Evolutionary conservation across 1,284 basidiomycete genomes (phyloP).

Genomic region (Trichosporon sp.): DNA sequence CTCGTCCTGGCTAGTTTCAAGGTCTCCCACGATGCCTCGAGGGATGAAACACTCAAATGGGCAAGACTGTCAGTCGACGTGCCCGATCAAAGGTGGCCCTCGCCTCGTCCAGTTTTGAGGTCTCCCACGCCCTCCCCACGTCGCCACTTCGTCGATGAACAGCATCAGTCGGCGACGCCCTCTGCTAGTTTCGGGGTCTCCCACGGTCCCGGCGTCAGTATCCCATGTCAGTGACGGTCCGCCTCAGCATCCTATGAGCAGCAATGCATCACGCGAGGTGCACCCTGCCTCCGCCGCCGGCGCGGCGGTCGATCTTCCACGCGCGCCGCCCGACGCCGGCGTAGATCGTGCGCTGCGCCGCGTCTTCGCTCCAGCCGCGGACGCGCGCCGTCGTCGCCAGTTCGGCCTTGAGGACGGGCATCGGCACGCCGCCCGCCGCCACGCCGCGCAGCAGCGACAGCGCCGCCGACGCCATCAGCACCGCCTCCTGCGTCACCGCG

Average conservation of each 20-base stretch:
- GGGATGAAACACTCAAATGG: no score
- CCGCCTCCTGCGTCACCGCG: slow-evolving; percentile 35
- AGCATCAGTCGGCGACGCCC: no score
- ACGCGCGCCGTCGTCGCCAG: slow-evolving; percentile 30
- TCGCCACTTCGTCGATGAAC: no score
- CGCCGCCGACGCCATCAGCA: slow-evolving; percentile 36
- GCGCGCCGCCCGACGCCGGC: slow-evolving; percentile 35
- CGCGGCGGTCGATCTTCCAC: slow-evolving; percentile 37
- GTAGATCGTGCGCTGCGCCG: slow-evolving; percentile 37
- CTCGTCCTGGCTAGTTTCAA: neutral
- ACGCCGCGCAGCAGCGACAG: slow-evolving; percentile 31
- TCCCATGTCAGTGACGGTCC: no score
- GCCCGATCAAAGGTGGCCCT: no score
- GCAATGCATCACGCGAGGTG: slow-evolving; percentile 22
- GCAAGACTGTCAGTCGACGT: no score
- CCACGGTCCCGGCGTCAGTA: no score
- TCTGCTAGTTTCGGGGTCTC: neutral
- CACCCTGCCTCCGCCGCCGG: slow-evolving; percentile 29
- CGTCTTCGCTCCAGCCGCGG: slow-evolving; percentile 32
- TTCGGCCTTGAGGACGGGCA: slow-evolving; percentile 34
- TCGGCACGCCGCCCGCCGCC: slow-evolving; percentile 12
- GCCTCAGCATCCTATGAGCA: neutral
- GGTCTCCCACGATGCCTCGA: neutral
- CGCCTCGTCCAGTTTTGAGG: neutral
- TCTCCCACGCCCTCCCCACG: no score